phyloP scores from a whole-genome alignment of 331 rosid genomes.

The Telfairia occidentalis region DNA sequence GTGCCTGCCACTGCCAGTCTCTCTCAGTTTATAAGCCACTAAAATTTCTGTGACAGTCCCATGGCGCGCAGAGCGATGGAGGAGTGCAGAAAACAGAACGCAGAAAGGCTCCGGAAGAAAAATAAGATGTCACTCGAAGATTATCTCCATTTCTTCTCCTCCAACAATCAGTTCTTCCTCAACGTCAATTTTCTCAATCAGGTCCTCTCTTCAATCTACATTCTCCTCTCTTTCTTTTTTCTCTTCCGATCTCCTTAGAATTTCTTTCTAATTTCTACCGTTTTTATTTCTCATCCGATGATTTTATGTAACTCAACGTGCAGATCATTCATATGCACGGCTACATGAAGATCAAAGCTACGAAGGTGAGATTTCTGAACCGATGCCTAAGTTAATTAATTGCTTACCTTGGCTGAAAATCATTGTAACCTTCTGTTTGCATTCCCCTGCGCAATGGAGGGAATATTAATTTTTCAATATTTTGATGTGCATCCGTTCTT shows the following conservation, averaged over 20 bases:
- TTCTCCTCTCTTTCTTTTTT: neutral
- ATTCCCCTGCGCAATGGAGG: neutral
- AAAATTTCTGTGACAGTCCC: neutral
- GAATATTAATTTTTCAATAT: too few species aligned
- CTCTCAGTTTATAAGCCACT: neutral
- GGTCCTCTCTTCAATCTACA: conserved; percentile 22
- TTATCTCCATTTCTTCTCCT: conserved; percentile 35
- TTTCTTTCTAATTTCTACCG: neutral
- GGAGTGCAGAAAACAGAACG: neutral
- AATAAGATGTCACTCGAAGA: conserved; percentile 37
- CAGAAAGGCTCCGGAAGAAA: conserved; percentile 18
- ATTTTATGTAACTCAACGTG: neutral
- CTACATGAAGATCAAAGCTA: conserved; percentile 38
- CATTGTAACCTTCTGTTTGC: neutral
- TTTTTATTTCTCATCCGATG: neutral
- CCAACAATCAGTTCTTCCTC: conserved; percentile 33
- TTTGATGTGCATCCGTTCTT: neutral
- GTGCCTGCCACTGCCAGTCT: neutral
- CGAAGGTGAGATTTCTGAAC: conserved; percentile 31
- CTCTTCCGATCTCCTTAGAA: neutral
- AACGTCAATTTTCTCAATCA: conserved; percentile 39
- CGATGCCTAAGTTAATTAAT: neutral
- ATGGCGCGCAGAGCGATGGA: conserved; percentile 12
- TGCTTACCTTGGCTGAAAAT: neutral
- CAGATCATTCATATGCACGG: conserved; percentile 68